Conservation (phyloP, 2,329 filamentous ascomycete species). For the Alternaria tenuissima region DNA sequence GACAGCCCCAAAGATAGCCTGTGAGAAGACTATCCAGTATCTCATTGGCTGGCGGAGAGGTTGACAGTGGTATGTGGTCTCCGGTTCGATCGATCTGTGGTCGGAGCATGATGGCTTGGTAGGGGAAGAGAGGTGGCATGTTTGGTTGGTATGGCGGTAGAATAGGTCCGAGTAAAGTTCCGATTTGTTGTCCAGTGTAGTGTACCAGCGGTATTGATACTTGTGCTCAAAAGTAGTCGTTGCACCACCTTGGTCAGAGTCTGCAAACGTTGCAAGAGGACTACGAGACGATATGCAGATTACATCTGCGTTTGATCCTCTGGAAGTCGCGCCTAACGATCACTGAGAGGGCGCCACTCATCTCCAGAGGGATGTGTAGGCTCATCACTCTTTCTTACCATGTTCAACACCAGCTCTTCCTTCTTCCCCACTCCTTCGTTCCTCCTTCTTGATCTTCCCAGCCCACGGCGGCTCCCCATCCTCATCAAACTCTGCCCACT, state of each 20-base stretch:
- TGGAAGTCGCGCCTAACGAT: not conserved
- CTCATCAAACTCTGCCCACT: constrained; percentile 58
- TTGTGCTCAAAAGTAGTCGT: not conserved
- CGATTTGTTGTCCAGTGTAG: not conserved
- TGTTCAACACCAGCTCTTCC: not conserved
- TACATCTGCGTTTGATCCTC: not conserved
- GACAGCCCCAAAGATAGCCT: constrained; percentile 15
- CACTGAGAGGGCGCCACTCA: not conserved
- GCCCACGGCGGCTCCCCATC: constrained; percentile 80
- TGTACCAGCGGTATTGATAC: not conserved
- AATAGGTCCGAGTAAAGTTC: not conserved
- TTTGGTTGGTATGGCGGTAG: not conserved
- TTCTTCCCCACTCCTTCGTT: not conserved
- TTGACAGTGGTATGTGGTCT: not conserved
- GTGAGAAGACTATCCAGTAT: constrained; percentile 10
- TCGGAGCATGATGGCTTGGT: not conserved
- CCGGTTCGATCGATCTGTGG: not conserved
- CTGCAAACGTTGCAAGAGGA: not conserved
- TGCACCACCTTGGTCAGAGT: not conserved
- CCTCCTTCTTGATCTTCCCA: not conserved
- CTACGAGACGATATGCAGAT: not conserved
- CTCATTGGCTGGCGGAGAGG: constrained; percentile 4
- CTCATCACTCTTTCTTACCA: not conserved
- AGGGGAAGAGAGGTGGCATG: constrained; percentile 9
- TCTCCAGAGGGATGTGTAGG: too few species aligned